A percentile compares a stretch with the other conserved stretches of the same genome.
Evolutionary conservation across 495 filamentous ascomycete genomes (phyloP).

Genomic region (Penicillium paxilli): DNA sequence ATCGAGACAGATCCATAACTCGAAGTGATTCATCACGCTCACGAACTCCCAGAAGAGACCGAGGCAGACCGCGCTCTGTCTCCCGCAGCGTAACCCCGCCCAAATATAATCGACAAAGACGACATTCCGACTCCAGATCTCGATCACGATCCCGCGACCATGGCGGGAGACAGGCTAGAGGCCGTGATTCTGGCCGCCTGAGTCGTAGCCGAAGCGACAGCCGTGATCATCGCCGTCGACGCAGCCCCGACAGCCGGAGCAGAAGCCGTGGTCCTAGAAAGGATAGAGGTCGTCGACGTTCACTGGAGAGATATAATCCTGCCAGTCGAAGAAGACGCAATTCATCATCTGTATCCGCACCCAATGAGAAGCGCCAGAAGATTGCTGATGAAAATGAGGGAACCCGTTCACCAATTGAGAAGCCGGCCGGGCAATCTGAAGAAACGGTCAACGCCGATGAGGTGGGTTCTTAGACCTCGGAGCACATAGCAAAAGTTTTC

Average conservation of each 20-base stretch:
- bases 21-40: constrained; percentile 58
- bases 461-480: constrained; percentile 47
- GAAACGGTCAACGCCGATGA: constrained; percentile 36
- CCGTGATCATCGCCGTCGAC: constrained; percentile 14
- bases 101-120: constrained; percentile 19
- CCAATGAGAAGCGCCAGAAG: constrained; percentile 50
- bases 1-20: constrained; percentile 51
- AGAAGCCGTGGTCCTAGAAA: constrained; percentile 37
- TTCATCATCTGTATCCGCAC: constrained; percentile 50
- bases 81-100: constrained; percentile 49
- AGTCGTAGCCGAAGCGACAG: constrained; percentile 29
- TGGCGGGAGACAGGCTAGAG: constrained; percentile 36
- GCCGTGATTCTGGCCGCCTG: constrained; percentile 38
- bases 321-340: constrained; percentile 47
- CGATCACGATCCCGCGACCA: constrained; percentile 29
- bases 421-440: constrained; percentile 18
- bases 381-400: constrained; percentile 60
- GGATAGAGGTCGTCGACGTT: constrained; percentile 52
- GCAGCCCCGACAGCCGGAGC: constrained; percentile 27
- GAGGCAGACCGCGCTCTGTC: constrained; percentile 40
- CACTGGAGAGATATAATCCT: constrained; percentile 54
- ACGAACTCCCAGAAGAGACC: constrained; percentile 60
- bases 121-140: constrained; percentile 7
- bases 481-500: background rate
- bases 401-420: constrained; percentile 32